Percentiles rank a stretch among this genome's conserved stretches.
These are phyloP conservation scores for Bisporella sp. DNA, from an alignment of 2,329 filamentous ascomycete genomes.

Conservation along the genomic window DNA sequence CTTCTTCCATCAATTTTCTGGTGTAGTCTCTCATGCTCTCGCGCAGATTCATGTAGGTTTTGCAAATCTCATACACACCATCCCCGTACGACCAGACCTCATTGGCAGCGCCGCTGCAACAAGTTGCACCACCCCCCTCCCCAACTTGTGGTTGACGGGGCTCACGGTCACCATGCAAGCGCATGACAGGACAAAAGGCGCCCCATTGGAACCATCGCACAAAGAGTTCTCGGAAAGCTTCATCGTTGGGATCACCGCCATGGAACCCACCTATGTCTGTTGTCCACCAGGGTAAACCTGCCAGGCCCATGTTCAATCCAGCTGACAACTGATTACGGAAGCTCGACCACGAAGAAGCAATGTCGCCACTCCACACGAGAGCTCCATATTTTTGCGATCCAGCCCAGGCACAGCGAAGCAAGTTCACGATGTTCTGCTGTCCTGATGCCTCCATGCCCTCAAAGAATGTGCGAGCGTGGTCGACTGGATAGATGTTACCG, in stretches of 20 bases:
- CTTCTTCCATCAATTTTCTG: constrained; percentile 48
- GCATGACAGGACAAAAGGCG: constrained; percentile 59
- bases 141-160: constrained; percentile 41
- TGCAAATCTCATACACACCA: constrained; percentile 52
- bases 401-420: constrained; percentile 50
- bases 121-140: constrained; percentile 12
- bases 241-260: constrained; percentile 50
- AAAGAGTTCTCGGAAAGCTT: constrained; percentile 54
- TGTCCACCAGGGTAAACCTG: constrained; percentile 62
- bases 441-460: constrained; percentile 48
- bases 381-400: constrained; percentile 57
- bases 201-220: constrained; percentile 66
- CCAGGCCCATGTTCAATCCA: constrained; percentile 58
- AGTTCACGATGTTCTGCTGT: constrained; percentile 50
- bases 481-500: constrained; percentile 53
- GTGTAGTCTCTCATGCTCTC: constrained; percentile 53
- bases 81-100: constrained; percentile 62
- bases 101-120: constrained; percentile 41
- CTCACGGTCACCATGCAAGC: constrained; percentile 59
- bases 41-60: constrained; percentile 49
- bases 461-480: constrained; percentile 53
- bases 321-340: constrained; percentile 52
- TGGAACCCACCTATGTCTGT: constrained; percentile 67
- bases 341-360: constrained; percentile 55
- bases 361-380: constrained; percentile 61